These are phyloP conservation scores for Cardiospermum halicacabum DNA, from an alignment of 345 rosid species.

Conservation along the genomic window DNA sequence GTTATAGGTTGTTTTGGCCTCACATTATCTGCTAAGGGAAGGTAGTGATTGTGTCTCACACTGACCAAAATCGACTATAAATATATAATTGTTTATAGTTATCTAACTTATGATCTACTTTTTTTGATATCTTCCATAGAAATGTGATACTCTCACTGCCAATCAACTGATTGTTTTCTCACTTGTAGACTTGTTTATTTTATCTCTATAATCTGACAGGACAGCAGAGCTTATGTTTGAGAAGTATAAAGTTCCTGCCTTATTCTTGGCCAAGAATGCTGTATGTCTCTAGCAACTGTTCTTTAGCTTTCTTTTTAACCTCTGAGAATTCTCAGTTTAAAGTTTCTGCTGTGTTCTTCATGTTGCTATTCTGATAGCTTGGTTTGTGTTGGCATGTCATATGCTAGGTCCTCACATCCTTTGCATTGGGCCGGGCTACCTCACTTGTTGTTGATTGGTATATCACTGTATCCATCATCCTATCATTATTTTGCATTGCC, in stretches of 20 bases:
- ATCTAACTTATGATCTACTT: no score
- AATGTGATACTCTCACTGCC: neutral
- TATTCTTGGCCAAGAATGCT: slow-evolving; percentile 97
- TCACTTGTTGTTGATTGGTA: slow-evolving; percentile 96
- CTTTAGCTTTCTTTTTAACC: neutral
- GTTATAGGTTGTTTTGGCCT: neutral
- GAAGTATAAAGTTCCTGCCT: slow-evolving; percentile 91
- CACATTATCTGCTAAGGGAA: neutral
- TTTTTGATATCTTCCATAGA: no score
- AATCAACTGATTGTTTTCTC: neutral
- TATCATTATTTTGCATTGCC: neutral
- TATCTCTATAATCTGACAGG: slow-evolving; percentile 39
- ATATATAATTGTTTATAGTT: neutral
- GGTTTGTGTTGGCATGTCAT: slow-evolving; percentile 10
- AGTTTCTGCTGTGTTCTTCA: neutral
- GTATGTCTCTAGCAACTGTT: slow-evolving; percentile 39
- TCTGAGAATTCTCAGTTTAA: neutral
- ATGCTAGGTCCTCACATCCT: slow-evolving; percentile 90
- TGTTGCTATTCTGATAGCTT: neutral
- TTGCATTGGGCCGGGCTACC: slow-evolving; percentile 98
- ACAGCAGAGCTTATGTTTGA: slow-evolving; percentile 95
- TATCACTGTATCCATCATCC: neutral
- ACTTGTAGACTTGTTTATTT: neutral
- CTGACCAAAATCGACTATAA: neutral
- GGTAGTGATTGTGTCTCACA: neutral